Evolutionary conservation across 768 basidiomycete genomes (phyloP), one percentile per base, ranked within the genome.

Genomic region (Suillus occidentalis): DNA sequence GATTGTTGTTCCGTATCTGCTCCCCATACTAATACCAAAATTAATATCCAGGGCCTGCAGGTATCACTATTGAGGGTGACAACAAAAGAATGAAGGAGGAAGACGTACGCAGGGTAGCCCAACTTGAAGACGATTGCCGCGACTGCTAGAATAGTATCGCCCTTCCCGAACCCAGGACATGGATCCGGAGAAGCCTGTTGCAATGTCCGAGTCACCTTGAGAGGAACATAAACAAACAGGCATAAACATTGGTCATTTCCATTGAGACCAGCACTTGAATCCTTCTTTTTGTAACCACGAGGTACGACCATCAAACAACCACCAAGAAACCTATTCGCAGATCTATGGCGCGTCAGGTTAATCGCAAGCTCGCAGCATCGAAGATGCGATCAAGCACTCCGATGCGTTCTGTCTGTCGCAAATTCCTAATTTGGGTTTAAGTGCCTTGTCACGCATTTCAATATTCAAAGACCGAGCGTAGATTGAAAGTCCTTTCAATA

Each of bases 81-180:
- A 20, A 53, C 13, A 28, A 20, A 31, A 45, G 12, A 63, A 60
- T 12, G 1, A 31, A 18, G 45, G 2, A n/a, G 9, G 12, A 31
- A 18, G 34, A 61, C 77, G 58, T 64, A 77, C 70, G 82, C 77
- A 8, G 89, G 89, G 65, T 85, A 84, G 20, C 89, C 89, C 16
- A 91, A n/a, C n/a, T n/a, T n/a, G n/a, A n/a, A 73, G 1, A 74
- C 81, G 61, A 92, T 84, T 1, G 87, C 80, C 3, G 83, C 67
- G 14, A 72, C 81, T 0, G 89, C 90, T 9, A 93, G 79, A 6
- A 92, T 79, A 0, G 89, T 89, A 66, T 87, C 76, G 8, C 88
- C 89, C 66, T 87, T 89, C 0, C 90, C 91, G 65, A 88, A 89
- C 5, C 89, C 91, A 28, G 28, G 49, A 49, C 47, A 25, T 8